phyloP scores from a whole-genome alignment of 371 early-diverging fungal genomes.

The Mortierella sp. region DNA sequence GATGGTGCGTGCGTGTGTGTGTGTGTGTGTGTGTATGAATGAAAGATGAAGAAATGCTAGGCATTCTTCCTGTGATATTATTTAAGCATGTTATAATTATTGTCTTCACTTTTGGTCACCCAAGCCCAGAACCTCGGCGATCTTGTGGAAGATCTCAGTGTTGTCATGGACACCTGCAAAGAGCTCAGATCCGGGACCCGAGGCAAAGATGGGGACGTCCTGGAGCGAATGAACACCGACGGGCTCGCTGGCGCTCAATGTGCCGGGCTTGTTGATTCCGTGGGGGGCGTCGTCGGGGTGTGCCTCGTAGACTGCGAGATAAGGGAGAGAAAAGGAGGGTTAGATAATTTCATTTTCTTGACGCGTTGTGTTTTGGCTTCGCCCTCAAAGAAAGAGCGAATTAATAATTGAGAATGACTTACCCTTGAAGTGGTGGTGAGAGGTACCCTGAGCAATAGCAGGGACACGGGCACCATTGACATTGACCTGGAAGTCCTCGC shows the following conservation, averaged over 20 bases:
- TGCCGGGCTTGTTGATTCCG: conserved; percentile 62
- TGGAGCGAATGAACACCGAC: conserved; percentile 72
- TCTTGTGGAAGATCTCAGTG: conserved; percentile 72
- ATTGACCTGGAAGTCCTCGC: conserved; percentile 72
- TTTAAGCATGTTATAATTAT: too few species aligned
- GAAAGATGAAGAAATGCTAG: not conserved
- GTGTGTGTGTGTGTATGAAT: not conserved
- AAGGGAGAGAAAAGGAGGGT: not conserved
- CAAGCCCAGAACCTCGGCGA: conserved; percentile 63
- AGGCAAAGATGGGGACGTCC: conserved; percentile 71
- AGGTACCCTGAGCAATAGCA: conserved; percentile 51
- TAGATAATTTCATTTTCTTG: not conserved
- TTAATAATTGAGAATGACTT: not conserved
- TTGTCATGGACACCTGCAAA: conserved; percentile 72
- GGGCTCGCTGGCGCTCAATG: conserved; percentile 55
- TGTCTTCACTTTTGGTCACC: conserved; percentile 28
- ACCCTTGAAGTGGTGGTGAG: conserved; percentile 48
- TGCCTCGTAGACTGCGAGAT: conserved; percentile 38
- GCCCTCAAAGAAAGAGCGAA: conserved; percentile 16
- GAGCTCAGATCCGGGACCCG: conserved; percentile 67
- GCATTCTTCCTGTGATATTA: too few species aligned
- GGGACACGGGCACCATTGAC: conserved; percentile 61
- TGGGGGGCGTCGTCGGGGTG: conserved; percentile 61
- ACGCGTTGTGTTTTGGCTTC: not conserved
- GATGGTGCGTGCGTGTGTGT: too few species aligned